These are phyloP conservation scores for Talaromyces ruber DNA, from an alignment of 495 filamentous ascomycete genomes.

Conservation along the genomic window DNA sequence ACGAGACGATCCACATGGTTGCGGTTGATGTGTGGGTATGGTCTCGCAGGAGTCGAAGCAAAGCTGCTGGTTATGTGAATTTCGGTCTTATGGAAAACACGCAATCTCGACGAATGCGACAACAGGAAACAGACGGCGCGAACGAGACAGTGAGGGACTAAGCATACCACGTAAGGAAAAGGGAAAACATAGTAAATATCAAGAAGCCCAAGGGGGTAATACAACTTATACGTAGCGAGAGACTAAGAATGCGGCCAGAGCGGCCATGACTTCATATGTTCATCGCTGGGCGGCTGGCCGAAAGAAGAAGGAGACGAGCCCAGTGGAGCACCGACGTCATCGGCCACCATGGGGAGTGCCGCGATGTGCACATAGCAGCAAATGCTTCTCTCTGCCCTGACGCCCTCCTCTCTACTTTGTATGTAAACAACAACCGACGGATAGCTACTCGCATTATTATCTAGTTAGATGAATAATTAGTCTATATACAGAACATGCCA, in stretches of 20 bases:
- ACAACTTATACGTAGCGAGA: no score
- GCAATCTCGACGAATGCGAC: neutral
- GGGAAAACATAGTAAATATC: neutral
- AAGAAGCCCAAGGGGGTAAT: neutral
- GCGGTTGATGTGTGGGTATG: neutral
- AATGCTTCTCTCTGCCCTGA: no score
- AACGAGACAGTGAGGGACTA: neutral
- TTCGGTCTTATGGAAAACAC: neutral
- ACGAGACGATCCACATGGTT: slow-evolving; percentile 45
- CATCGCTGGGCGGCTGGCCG: neutral
- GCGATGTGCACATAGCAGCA: no score
- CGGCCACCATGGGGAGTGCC: neutral
- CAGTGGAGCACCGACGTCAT: neutral
- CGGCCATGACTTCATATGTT: neutral
- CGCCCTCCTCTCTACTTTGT: no score
- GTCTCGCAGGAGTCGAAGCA: neutral
- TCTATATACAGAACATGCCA: neutral
- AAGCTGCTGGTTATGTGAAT: neutral
- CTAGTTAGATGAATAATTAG: neutral
- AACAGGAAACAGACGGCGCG: neutral
- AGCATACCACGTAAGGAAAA: neutral
- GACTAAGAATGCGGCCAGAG: neutral
- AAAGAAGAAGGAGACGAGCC: neutral
- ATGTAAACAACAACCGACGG: neutral
- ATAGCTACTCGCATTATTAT: neutral